Evolutionary conservation across 2,329 filamentous ascomycete species (phyloP), one percentile per base, ranked within the genome.

Genomic region (Hypomyces rosellus): DNA sequence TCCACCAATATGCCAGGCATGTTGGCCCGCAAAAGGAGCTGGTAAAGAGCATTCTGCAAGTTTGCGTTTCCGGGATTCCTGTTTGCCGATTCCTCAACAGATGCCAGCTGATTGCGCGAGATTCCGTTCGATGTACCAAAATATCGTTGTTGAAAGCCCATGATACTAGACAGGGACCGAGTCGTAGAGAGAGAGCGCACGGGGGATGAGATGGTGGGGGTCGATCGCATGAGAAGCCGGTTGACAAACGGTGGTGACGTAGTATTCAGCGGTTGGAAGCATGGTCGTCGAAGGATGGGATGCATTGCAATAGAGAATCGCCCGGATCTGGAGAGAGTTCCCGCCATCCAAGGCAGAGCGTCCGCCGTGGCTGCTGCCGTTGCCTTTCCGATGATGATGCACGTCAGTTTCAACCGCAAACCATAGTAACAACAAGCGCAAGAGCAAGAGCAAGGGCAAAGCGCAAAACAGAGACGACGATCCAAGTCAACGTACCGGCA

Each of bases 1-100:
- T 97, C 90, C 53, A 96, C 80, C 50, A 99, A 75, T 55, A 99
- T 95, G 46, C 90, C 86, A 15, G 92, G 89, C 87, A 96, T 91
- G 63, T 95, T 93, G 46, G 92, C 90, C 64, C 88, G 87, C 49
- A 96, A 77, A 13, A 99, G 80, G 42, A 91, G 85, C 65, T 92
- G 86, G 66, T 99, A 99, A 67, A 99, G 96, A 14, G 88, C 86
- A 66, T 92, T 93, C 67, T 99, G 93, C 16, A 90, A 85, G 40
- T 86, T 87, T 25, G 90, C 86, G 67, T 89, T 97, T 53, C 76
- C 80, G 1, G 93, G 89, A 61, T 96, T 95, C 68, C 89, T 87
- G 70, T 97, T 99, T 36, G 93, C 95, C 20, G 88, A 86, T 66
- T 91, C 86, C 71, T 99, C 93, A 59, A 91, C 80, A 58, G 89